phyloP scores from a whole-genome alignment of 164 flowering plant species.

The Echeveria elegans region DNA sequence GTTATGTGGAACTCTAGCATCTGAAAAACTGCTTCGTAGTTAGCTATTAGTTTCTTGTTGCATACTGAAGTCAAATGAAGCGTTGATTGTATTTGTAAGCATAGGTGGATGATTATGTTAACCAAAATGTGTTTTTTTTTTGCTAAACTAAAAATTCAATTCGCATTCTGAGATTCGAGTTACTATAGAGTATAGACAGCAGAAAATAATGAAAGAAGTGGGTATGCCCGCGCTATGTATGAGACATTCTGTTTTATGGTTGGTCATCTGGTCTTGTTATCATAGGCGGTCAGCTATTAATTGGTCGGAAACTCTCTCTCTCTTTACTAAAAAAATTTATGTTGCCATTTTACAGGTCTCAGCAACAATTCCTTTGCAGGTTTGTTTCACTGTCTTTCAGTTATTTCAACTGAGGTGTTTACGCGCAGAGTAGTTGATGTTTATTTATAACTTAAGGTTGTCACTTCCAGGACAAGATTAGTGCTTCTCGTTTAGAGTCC shows the following conservation, averaged over 20 bases:
- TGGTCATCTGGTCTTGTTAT: not conserved
- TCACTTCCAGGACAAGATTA: not conserved
- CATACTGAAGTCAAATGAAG: not conserved
- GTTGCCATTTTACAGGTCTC: not conserved
- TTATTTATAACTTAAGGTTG: not conserved
- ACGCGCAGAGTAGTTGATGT: not conserved
- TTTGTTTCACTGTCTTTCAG: not conserved
- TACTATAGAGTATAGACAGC: not conserved
- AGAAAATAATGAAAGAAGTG: too few relatives aligned
- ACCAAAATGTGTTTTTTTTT: not conserved
- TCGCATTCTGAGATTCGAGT: not conserved
- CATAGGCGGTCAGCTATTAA: not conserved
- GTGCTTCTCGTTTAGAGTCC: not conserved
- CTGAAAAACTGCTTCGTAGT: not conserved
- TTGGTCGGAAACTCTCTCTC: not conserved
- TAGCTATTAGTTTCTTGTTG: not conserved
- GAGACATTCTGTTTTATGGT: not conserved
- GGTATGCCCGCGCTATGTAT: not conserved
- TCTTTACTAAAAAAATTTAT: not conserved
- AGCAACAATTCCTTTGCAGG: slow-evolving; percentile 8
- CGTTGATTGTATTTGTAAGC: not conserved
- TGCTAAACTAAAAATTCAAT: too few relatives aligned
- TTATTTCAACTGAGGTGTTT: not conserved
- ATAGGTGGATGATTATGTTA: not conserved
- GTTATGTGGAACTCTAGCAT: not conserved